Base-by-base conservation (phyloP, 2,329 filamentous ascomycete species). In the Pleomassaria siparia region DNA sequence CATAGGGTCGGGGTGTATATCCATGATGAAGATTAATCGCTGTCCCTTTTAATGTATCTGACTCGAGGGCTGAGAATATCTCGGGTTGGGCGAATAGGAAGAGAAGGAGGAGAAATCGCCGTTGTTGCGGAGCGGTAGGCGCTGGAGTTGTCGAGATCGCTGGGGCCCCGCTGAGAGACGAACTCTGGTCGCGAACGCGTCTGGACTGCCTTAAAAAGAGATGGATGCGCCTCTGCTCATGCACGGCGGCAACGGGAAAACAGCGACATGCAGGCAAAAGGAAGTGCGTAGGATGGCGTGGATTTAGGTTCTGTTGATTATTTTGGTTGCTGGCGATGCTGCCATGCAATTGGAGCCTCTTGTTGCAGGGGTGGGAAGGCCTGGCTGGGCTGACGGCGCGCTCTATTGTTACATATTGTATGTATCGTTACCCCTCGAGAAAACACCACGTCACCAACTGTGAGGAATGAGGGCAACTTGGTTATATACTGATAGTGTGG, bases 121-220 rank as follows among this genome's bases (percentile, higher is more conserved):
- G 51, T 24, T 29, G 18, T 25, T 32, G 47, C 39, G n/a, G n/a
- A n/a, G n/a, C n/a, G 39, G 45, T 50, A 52, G 58, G 60, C 56
- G 61, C 57, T 59, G 53, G 48, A 48, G 46, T 37, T 37, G 4
- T 35, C 51, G 13, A 29, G 25, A 28, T 43, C 40, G n/a, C n/a
- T n/a, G n/a, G 40, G 40, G 21, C 58, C 64, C 62, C 59, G 59
- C 63, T 47, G 50, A 47, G 50, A 50, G 47, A 49, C 47, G 56
- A 54, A 55, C 53, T 50, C 51, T 53, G 43, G 47, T 53, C 50
- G 54, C 51, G 55, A 51, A 63, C 63, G 65, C 65, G 66, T 66
- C 57, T 54, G 53, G 53, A 50, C 41, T 13, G 8, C 15, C 29
- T n/a, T 13, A 55, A 51, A 36, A 21, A 30, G 45, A 41, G 46